Evolutionary conservation across 2,329 filamentous ascomycete genomes (phyloP), one percentile per base, ranked within the genome.

Genomic region (Drechslerella dactyloides): DNA sequence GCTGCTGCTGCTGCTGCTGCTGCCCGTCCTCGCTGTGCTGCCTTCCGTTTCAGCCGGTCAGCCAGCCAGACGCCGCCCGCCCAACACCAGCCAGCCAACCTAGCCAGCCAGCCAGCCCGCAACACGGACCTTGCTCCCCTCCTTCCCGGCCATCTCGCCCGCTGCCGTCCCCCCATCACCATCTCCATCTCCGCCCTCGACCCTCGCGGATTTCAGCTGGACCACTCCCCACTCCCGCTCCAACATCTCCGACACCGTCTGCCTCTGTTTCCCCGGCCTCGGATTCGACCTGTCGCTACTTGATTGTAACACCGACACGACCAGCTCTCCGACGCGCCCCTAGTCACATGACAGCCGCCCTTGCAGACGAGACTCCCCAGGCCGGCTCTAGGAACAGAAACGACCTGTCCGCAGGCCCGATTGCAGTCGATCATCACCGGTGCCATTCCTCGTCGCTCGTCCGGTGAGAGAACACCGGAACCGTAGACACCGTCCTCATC

Each of bases 11-110:
- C 27, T 58, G 48, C 40, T 13, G 3, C 53, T 62, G 23, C 40
- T 23, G n/a, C n/a, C 55, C 17, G 55, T 24, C 23, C 56, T 48
- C 27, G 46, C 46, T 23, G 46, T 51, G 46, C 11, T 51, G 44
- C 44, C 19, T 72, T 61, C 60, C 68, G 60, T 65, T 61, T 72
- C 60, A 72, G 66, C 66, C 68, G 60, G 53, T 21, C 65, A 61
- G 37, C n/a, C 56, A 58, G 40, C 55, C 55, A 11, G 33, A 60
- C 42, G 35, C 59, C 46, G 37, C 59, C 19, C 23, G 23, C 27
- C 50, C 23, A 19, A 50, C 23, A 6, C 15, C 13, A 11, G 7
- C 23, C 15, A 7, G 19, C 27, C 50, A 48, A 21, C 44, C 7
- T 17, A 23, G 23, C 7, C 51, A 55, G 35, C 30, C 48, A 17